Base-by-base conservation (phyloP, 768 basidiomycete genomes). In the Leccinum uliginosum region DNA sequence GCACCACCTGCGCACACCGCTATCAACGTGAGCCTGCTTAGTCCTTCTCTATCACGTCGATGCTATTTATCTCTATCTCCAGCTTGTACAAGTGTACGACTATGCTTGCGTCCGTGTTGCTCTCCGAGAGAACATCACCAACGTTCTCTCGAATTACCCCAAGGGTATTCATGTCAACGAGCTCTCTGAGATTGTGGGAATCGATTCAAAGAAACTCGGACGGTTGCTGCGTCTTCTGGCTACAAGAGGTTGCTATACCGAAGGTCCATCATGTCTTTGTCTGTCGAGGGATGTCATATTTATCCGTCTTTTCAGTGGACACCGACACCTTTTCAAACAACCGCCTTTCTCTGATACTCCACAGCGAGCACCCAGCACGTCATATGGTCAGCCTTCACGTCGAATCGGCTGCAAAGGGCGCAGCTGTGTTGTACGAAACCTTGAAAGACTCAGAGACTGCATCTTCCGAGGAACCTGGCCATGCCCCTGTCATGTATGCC, bases 291-390 rank as follows among this genome's bases (percentile, higher is more conserved):
- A 53, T 21, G 12, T 0, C 10, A 26, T 21, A 17, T 47, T 53
- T 11, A 55, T 27, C 30, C 10, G 0, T 11, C 15, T 8, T 21
- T 45, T 44, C 50, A 76, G 73, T 75, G 26, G 56, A 64, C 15
- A 56, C 53, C 5, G 62, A 72, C 30, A 66, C 67, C 0, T 76
- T 73, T 52, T 61, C 71, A 19, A 75, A 75, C 59, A 75, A 69
- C 47, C 71, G 72, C 0, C 61, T 75, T 7, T 73, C 71, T n/a
- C 44, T 69, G 8, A 62, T 63, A 40, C 59, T 75, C 6, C 65
- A 62, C 27, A 60, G 57, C 12, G 49, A 64, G 23, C 63, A 71
- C 27, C 58, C 69, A 26, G 59, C 62, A 27, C 56, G 53, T 34
- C 62, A 65, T 50, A 62, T 68, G 56, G 12, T 63, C 34, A 51